phyloP scores from a whole-genome alignment of 257 asterid species.

The Gentiana straminea region DNA sequence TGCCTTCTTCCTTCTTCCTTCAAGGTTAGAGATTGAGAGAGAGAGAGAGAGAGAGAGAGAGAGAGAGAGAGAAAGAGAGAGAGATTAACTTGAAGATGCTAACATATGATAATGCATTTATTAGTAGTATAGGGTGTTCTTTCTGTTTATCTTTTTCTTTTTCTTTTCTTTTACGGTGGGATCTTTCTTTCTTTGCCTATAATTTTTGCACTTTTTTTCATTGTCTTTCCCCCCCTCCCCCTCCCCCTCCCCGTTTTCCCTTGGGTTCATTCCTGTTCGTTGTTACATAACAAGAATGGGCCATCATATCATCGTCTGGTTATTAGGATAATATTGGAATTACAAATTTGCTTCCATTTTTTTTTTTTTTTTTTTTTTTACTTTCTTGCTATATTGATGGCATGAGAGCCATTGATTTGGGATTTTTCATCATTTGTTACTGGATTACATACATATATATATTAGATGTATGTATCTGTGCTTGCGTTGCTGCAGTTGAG shows the following conservation, averaged over 20 bases:
- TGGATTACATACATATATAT: too few relatives aligned
- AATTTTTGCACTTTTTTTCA: not conserved
- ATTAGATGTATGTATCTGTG: too few relatives aligned
- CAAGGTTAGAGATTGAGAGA: constrained; percentile 1
- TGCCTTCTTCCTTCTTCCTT: constrained; percentile 3
- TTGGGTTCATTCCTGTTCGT: too few relatives aligned
- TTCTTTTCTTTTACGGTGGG: not conserved
- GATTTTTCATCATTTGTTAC: too few relatives aligned
- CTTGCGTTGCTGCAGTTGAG: too few relatives aligned
- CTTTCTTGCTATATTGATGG: not conserved
- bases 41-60: too few relatives aligned
- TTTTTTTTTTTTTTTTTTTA: not conserved
- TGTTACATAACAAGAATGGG: not conserved
- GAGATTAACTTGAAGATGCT: not conserved
- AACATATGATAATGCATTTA: not conserved
- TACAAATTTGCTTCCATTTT: not conserved
- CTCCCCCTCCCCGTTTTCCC: too few relatives aligned
- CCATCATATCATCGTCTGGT: not conserved
- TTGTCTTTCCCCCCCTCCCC: not conserved
- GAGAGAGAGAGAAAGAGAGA: too few relatives aligned
- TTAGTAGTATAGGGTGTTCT: not conserved
- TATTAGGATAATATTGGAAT: not conserved
- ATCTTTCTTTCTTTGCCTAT: not conserved
- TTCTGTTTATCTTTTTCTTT: not conserved
- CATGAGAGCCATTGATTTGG: too few relatives aligned